Base-by-base conservation (phyloP, 306 rosid species). In the Cucurbita maxima region DNA sequence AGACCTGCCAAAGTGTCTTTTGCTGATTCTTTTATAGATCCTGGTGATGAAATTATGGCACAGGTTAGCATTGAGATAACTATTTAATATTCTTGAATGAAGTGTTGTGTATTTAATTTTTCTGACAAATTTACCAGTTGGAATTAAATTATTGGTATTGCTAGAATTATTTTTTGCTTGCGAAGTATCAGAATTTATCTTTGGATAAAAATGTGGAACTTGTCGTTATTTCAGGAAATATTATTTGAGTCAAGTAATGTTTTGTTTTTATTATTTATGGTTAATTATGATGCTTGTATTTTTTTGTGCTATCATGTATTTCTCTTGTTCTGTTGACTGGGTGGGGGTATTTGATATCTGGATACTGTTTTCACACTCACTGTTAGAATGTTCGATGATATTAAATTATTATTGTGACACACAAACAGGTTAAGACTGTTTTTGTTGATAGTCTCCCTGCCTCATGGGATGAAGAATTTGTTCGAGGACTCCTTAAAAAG, bases 1-100 rank as follows among this genome's bases (percentile, higher is more conserved):
- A 91, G 95, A 82, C 91, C 99, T 77, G 99, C 92, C 72, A 95
- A 95, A 86, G 92, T 95, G 83, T 91, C 99, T 47, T 95, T 95
- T 84, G 99, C 99, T 58, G 99, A 89, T 85, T 89, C 97, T 59
- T 91, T 95, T 83, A 88, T 89, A 82, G 99, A 95, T 57, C 97
- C 99, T 16, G 96, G 96, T 80, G 97, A 91, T 83, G 97, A 95
- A 83, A 89, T 95, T 66, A 95, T 91, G 97, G 87, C 96, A 0
- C 97, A 95, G 99, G 98, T 94, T 87, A 83, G 75, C 73, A 58
- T 78, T 75, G 56, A 73, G 77, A 51, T 80, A 54, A 76, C n/a
- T 76, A 81, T 78, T 71, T 41, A 43, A 78, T 53, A 54, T 78
- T 71, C 16, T 25, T 70, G 22, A n/a, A 50, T 5, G 47, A 70